Conservation (phyloP, 1,284 basidiomycete genomes). For the Trametes polyzona region DNA sequence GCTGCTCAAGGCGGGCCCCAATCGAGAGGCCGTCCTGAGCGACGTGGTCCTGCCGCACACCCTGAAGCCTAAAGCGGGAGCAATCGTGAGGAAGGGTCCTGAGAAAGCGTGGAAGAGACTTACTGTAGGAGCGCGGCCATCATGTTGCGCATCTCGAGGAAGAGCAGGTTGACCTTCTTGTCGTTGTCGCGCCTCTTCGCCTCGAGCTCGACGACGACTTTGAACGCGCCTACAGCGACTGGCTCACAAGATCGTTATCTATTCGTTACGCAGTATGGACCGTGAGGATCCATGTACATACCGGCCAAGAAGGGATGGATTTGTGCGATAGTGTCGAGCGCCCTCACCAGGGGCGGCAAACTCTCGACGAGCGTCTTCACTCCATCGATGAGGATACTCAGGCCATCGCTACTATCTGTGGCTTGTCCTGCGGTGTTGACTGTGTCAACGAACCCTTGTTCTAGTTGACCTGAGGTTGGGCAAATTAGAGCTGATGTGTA, state of each 20-base stretch:
- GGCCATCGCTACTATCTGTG: neutral
- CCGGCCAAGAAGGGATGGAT: constrained; percentile 34
- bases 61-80: neutral
- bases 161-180: constrained; percentile 43
- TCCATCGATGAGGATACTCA: neutral
- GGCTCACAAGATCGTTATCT: no score
- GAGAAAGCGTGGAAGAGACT: constrained; percentile 17
- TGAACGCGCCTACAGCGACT: constrained; percentile 51
- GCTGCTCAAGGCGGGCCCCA: constrained; percentile 20
- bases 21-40: constrained; percentile 27
- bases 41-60: constrained; percentile 1
- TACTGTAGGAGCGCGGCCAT: constrained; percentile 48
- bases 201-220: constrained; percentile 44
- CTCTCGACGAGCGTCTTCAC: constrained; percentile 25
- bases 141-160: constrained; percentile 49
- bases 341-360: constrained; percentile 29
- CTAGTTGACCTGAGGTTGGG: neutral
- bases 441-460: neutral
- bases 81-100: neutral
- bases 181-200: constrained; percentile 47
- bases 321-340: constrained; percentile 31
- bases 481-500: no score
- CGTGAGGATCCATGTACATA: neutral
- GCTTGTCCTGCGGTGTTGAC: neutral
- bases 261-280: neutral